phyloP scores from a whole-genome alignment of 257 asterid genomes.

The Ocimum tenuiflorum region DNA sequence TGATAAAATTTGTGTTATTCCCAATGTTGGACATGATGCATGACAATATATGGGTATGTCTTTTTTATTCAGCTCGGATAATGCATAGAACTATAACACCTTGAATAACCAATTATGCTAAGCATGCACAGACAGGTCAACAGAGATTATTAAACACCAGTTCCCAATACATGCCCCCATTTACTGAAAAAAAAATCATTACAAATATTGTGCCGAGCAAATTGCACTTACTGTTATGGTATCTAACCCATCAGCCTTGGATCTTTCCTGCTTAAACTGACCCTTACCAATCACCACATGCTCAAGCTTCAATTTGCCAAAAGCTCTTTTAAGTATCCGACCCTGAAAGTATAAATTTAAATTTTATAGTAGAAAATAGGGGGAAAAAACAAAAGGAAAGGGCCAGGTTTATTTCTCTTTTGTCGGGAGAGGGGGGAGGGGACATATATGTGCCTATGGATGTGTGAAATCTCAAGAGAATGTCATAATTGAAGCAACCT shows the following conservation, averaged over 20 bases:
- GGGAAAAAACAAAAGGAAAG: not conserved
- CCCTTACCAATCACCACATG: slow-evolving; percentile 97
- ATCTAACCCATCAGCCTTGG: slow-evolving; percentile 38
- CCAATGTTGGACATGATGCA: not conserved
- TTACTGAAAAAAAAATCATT: not conserved
- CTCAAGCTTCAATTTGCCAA: slow-evolving; percentile 91
- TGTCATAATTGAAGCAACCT: slow-evolving; percentile 36
- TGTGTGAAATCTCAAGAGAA: not conserved
- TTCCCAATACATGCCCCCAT: not conserved
- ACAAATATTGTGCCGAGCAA: not conserved
- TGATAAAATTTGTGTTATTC: not conserved
- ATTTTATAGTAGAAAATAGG: not conserved
- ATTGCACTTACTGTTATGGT: slow-evolving; percentile 37
- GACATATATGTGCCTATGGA: not conserved
- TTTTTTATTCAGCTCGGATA: not conserved
- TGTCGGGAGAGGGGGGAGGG: not conserved
- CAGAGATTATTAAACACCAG: not conserved
- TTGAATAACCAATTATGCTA: not conserved
- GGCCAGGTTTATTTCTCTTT: not conserved
- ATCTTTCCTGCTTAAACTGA: slow-evolving; percentile 76
- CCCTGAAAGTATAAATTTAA: slow-evolving; percentile 40
- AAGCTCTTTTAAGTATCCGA: slow-evolving; percentile 88
- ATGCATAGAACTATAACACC: not conserved
- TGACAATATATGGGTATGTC: too few species aligned
- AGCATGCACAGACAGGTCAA: not conserved